These are phyloP conservation scores for Phytopythium helicoides DNA, from an alignment of 352 stramenopile species.

Conservation along the genomic window DNA sequence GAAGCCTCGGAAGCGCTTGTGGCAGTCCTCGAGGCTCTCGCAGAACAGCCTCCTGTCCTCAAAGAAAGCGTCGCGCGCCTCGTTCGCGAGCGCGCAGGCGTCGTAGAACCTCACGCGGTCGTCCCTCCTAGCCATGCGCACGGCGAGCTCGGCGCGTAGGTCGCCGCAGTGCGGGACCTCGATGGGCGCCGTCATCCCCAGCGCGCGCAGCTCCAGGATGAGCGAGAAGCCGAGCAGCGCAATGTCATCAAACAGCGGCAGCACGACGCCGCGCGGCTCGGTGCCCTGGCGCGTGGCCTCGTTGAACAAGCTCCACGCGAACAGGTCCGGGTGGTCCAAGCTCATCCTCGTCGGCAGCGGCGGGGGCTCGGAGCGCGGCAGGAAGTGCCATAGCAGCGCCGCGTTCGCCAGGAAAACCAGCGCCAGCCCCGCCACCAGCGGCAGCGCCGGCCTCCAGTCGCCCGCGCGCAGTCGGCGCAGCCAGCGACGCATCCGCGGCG, in stretches of 20 bases:
- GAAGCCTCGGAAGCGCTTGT: constrained; percentile 41
- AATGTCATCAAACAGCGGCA: constrained; percentile 53
- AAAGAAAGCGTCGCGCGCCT: constrained; percentile 18
- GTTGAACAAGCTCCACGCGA: constrained; percentile 29
- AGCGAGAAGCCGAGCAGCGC: constrained; percentile 50
- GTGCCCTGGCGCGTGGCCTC: constrained; percentile 16
- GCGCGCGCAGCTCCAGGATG: constrained; percentile 50
- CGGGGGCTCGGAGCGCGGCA: background rate
- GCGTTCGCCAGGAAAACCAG: background rate
- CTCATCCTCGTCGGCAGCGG: background rate
- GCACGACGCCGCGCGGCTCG: constrained; percentile 47
- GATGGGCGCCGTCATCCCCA: constrained; percentile 46
- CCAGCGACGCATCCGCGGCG: too few relatives aligned
- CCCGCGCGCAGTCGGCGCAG: too few relatives aligned
- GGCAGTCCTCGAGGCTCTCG: constrained; percentile 37
- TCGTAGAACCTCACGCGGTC: constrained; percentile 51
- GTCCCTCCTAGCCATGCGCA: constrained; percentile 20
- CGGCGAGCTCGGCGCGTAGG: constrained; percentile 37
- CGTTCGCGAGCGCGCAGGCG: constrained; percentile 42
- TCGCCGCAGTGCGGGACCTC: constrained; percentile 66
- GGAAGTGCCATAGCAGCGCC: background rate
- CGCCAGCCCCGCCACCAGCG: background rate
- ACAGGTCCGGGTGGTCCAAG: background rate
- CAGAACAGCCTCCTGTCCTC: constrained; percentile 46
- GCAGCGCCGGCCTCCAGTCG: too few relatives aligned